Evolutionary conservation across 768 basidiomycete species (phyloP).

Genomic region (Tricholoma sp.): DNA sequence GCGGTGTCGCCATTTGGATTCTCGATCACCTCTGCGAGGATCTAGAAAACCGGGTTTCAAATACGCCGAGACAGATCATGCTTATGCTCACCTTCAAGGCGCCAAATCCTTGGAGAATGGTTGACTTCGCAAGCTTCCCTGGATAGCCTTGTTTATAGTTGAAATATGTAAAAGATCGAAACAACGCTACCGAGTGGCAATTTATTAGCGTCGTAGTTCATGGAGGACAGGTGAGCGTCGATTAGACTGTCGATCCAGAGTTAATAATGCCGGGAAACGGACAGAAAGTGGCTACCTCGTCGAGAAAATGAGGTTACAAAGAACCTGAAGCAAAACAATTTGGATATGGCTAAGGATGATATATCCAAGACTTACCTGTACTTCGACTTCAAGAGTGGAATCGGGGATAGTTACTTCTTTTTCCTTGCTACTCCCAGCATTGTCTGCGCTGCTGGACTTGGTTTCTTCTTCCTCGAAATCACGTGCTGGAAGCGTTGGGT

Average conservation of each 20-base stretch:
- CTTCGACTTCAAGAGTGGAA: conserved; percentile 35
- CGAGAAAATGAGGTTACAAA: conserved; percentile 50
- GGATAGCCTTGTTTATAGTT: not conserved
- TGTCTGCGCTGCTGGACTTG: conserved; percentile 21
- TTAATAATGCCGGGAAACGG: not conserved
- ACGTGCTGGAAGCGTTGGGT: conserved; percentile 33
- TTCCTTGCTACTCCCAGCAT: conserved; percentile 22
- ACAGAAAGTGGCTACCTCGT: conserved; percentile 28
- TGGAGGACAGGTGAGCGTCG: conserved; percentile 48
- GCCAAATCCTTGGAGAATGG: conserved; percentile 53
- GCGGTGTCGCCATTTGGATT: conserved; percentile 37
- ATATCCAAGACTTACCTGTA: conserved; percentile 31
- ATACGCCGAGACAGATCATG: not conserved
- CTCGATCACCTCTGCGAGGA: conserved; percentile 47
- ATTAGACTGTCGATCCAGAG: conserved; percentile 35
- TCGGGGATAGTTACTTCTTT: conserved; percentile 37
- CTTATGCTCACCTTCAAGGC: conserved; percentile 42
- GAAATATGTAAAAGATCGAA: not conserved
- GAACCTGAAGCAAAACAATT: conserved; percentile 22
- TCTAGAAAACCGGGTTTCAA: conserved; percentile 19
- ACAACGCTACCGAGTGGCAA: conserved; percentile 46
- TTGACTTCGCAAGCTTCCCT: conserved; percentile 59
- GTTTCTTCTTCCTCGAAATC: conserved; percentile 45
- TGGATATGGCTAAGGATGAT: not conserved
- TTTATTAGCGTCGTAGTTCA: conserved; percentile 66